These are phyloP conservation scores for Pleurozium schreberi DNA, from an alignment of 225 moss, liverwort and hornwort genomes.

Conservation along the genomic window DNA sequence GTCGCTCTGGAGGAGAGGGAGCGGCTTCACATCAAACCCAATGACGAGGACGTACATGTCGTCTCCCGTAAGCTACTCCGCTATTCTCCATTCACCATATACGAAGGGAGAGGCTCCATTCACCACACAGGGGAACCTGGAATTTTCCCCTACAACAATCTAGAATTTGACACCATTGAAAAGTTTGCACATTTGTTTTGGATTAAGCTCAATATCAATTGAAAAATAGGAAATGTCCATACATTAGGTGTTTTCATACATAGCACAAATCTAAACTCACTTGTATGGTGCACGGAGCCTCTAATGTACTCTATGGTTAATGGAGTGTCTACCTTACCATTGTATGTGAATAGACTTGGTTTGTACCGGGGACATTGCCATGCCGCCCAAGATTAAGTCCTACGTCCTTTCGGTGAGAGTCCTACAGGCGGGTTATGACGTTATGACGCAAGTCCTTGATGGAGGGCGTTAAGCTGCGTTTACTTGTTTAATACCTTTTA, in stretches of 20 bases:
- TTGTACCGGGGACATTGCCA: no score
- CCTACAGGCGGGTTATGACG: neutral
- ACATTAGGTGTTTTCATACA: neutral
- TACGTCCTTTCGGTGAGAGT: neutral
- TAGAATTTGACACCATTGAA: neutral
- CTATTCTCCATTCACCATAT: neutral
- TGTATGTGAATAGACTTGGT: neutral
- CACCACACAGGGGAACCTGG: neutral
- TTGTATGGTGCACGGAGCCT: neutral
- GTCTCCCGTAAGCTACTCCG: conserved; percentile 7
- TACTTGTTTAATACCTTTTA: neutral
- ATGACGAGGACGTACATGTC: conserved; percentile 4
- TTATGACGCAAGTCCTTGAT: neutral
- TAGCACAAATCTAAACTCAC: neutral
- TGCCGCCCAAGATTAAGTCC: neutral
- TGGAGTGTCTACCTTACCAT: neutral
- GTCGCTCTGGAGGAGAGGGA: conserved; percentile 30
- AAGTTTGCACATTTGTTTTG: neutral
- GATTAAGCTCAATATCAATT: neutral
- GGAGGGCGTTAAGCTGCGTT: neutral
- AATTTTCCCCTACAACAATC: neutral
- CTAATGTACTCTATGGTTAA: neutral
- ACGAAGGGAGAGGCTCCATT: neutral
- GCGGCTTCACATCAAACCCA: neutral
- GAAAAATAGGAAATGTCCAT: neutral